Base-by-base conservation (phyloP, 163 green algal species). In the Scenedesmus sp. region DNA sequence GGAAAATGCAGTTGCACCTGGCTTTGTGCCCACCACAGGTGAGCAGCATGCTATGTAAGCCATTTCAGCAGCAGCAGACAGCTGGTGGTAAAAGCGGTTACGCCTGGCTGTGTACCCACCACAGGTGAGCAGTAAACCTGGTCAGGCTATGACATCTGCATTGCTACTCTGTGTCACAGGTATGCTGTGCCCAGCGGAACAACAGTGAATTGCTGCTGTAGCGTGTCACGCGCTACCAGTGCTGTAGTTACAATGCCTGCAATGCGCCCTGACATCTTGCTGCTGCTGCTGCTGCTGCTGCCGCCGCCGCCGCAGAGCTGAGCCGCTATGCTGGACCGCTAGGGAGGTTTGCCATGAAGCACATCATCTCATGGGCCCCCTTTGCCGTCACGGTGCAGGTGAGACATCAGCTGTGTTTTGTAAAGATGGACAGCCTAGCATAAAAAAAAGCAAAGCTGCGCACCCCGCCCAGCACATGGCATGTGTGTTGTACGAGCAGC, bases 381-480 rank as follows among this genome's bases (percentile, higher is more conserved):
- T 91, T 91, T 79, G 87, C 87, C 59, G 87, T 87, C 0, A 87
- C 87, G 59, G 56, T 82, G 26, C 55, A 89, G 85, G 85, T 88
- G 64, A 76, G 56, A n/a, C 67, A 79, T 12, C 12, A 15, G 12
- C 12, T 13, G 12, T 73, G 62, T 13, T 73, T 13, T 15, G 62
- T 13, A 46, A 46, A 46, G 34, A 46, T 46, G 34, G 34, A 46
- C 34, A 46, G 34, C 34, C 34, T 46, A 46, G 34, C 34, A 46
- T 46, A 46, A 46, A 46, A 46, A 46, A 46, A 46, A 46, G 34
- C 34, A 46, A 46, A 46, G 34, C 34, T 46, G 34, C 34, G 34
- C 34, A 46, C 34, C 34, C 34, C 34, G 34, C 34, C 34, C 34
- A 46, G 34, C 34, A 46, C 34, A 46, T 46, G 34, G 34, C 34